A percentile compares a stretch with the other conserved stretches of the same genome.
phyloP scores from a whole-genome alignment of 129 eudicot species.

The Helianthus tuberosus region DNA sequence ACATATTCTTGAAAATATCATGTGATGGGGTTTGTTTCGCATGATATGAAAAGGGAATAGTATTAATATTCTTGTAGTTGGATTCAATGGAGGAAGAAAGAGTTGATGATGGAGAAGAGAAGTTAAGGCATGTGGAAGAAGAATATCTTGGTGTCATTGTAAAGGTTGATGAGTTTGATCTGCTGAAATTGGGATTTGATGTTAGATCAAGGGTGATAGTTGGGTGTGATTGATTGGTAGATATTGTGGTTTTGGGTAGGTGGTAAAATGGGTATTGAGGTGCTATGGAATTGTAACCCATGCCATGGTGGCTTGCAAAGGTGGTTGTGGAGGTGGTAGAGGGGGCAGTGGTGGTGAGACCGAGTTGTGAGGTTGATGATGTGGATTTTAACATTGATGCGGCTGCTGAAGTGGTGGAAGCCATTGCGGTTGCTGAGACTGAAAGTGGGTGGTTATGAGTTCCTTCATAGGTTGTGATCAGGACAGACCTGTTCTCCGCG shows the following conservation, averaged over 20 bases:
- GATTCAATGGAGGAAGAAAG: conserved; percentile 42
- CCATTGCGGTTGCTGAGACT: conserved; percentile 80
- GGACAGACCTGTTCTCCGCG: conserved; percentile 53
- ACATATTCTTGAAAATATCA: conserved; percentile 20
- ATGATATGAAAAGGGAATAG: conserved; percentile 29
- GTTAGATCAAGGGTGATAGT: conserved; percentile 80
- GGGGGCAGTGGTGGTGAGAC: conserved; percentile 25
- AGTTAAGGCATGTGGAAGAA: conserved; percentile 54
- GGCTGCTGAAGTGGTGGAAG: conserved; percentile 82
- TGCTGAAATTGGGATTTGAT: conserved; percentile 34
- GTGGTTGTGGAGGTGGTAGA: conserved; percentile 37
- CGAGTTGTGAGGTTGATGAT: conserved; percentile 52
- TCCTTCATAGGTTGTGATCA: conserved; percentile 77
- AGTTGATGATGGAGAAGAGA: conserved; percentile 42
- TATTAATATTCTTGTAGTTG: conserved; percentile 32
- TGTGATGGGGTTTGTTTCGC: conserved; percentile 23
- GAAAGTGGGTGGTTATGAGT: conserved; percentile 85
- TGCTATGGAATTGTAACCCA: conserved; percentile 28
- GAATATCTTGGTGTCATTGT: conserved; percentile 35
- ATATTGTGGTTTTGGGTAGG: conserved; percentile 52
- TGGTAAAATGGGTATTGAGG: conserved; percentile 46
- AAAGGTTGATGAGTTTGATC: conserved; percentile 30
- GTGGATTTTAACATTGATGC: conserved; percentile 67
- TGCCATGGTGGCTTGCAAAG: conserved; percentile 36
- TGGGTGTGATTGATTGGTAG: conserved; percentile 73